phyloP scores from a whole-genome alignment of 2,329 filamentous ascomycete species.

The Aspergillus piperis region DNA sequence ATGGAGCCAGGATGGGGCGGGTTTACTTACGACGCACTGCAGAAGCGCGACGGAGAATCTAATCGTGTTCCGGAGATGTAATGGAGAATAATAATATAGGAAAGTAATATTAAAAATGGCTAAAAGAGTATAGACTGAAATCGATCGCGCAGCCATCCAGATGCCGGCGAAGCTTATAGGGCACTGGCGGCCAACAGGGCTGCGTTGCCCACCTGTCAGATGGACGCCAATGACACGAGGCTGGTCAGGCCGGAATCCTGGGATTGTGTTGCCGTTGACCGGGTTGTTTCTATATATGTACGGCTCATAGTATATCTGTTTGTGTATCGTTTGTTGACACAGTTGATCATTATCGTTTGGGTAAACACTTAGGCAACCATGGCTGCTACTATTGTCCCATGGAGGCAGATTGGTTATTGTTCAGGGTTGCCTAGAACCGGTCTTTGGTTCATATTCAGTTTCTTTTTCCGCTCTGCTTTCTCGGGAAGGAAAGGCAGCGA shows the following conservation, averaged over 20 bases:
- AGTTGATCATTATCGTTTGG: neutral
- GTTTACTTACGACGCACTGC: neutral
- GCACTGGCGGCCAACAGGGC: neutral
- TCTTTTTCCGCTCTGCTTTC: neutral
- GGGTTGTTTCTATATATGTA: constrained; percentile 9
- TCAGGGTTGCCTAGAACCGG: neutral
- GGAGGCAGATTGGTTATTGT: neutral
- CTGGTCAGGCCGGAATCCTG: neutral
- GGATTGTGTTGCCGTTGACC: neutral
- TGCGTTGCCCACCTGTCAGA: neutral
- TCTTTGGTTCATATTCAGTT: neutral
- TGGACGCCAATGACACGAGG: neutral
- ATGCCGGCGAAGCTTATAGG: constrained; percentile 6
- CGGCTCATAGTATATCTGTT: neutral
- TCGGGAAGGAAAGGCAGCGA: neutral
- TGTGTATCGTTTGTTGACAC: neutral
- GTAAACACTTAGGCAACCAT: neutral
- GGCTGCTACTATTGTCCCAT: neutral
- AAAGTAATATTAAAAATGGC: neutral
- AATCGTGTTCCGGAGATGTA: neutral
- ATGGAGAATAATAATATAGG: neutral
- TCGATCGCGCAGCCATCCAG: neutral
- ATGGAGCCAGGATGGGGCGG: neutral
- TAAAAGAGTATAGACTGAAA: neutral
- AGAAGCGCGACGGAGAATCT: neutral